Base-by-base conservation (phyloP, 176 grass and related monocot species). In the Aegilops speltoides region DNA sequence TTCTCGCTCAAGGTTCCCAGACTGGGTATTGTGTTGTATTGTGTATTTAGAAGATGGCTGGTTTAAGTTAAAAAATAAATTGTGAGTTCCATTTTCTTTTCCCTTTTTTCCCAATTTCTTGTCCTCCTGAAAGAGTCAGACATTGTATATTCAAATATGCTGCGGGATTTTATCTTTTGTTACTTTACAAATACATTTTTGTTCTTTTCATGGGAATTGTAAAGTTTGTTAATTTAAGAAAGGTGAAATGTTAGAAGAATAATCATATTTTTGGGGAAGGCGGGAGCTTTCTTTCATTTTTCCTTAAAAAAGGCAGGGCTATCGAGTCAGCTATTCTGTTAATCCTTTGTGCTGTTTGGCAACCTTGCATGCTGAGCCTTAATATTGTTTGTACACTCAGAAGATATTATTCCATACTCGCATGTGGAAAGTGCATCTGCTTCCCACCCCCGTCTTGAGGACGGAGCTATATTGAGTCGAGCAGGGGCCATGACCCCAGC, bases 21-120 rank as follows among this genome's bases (percentile, higher is more conserved):
- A 77, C 17, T 11, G 28, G 82, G 72, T 77, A 50, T 25, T 64
- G 69, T 81, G 82, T 82, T 91, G 82, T 91, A 85, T 48, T 64
- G 56, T 88, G 86, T 91, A 85, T 82, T 52, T 91, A 85, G 79
- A 79, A 6, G 68, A 31, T 48, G 10, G 19, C 16, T 3, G 20
- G 8, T 86, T 88, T 65, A 54, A 33, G 31, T 78, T 88, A 32
- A 82, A 31, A 82, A 91, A 91, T 91, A 88, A 91, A 78, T 71
- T 82, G 64, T 84, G 52, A 59, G 80, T 66, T 90, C 43, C 2
- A 19, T 19, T 36, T 68, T 82, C 17, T 6, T 23, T 57, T 54
- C 16, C 84, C 45, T 37, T 10, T 79, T 33, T 16, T 2, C 6
- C 16, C 50, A 19, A 4, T 72, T 67, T 50, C 19, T 57, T 68